Conservation (phyloP, 768 basidiomycete species). For the Serendipita sp. region DNA sequence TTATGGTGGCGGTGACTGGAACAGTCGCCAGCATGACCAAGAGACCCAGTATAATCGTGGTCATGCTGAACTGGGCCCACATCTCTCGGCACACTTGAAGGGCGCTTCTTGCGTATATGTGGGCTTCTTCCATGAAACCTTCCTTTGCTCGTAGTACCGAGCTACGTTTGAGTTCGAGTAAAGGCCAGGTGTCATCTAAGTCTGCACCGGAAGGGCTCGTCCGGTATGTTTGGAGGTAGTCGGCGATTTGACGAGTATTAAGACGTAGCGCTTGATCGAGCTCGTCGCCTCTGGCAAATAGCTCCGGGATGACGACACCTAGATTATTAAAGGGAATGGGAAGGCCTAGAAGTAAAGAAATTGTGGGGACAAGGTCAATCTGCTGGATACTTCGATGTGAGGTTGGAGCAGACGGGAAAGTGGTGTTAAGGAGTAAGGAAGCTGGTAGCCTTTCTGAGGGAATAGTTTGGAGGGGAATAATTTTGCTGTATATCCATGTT, state of each 20-base stretch:
- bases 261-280: slow-evolving; percentile 47
- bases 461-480: slow-evolving; percentile 28
- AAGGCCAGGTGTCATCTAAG: slow-evolving; percentile 48
- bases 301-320: slow-evolving; percentile 78
- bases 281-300: slow-evolving; percentile 47
- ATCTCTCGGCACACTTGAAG: slow-evolving; percentile 61
- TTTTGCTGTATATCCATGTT: slow-evolving; percentile 88
- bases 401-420: slow-evolving; percentile 41
- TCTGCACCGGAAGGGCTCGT: slow-evolving; percentile 53
- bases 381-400: slow-evolving; percentile 63
- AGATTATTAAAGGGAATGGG: slow-evolving; percentile 95
- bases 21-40: slow-evolving; percentile 41
- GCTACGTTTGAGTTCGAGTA: slow-evolving; percentile 23
- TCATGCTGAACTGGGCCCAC: slow-evolving; percentile 89
- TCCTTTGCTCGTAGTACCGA: neutral
- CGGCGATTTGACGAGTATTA: slow-evolving; percentile 61
- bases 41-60: slow-evolving; percentile 63
- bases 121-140: slow-evolving; percentile 4
- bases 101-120: slow-evolving; percentile 43
- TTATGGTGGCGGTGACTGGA: slow-evolving; percentile 41
- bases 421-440: slow-evolving; percentile 35
- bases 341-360: slow-evolving; percentile 79
- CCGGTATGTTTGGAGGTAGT: slow-evolving; percentile 66
- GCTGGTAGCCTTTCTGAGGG: slow-evolving; percentile 27
- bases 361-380: slow-evolving; percentile 80